Evolutionary conservation across 2,329 filamentous ascomycete genomes (phyloP), one percentile per base, ranked within the genome.

Genomic region (Verticillium albo-atrum): DNA sequence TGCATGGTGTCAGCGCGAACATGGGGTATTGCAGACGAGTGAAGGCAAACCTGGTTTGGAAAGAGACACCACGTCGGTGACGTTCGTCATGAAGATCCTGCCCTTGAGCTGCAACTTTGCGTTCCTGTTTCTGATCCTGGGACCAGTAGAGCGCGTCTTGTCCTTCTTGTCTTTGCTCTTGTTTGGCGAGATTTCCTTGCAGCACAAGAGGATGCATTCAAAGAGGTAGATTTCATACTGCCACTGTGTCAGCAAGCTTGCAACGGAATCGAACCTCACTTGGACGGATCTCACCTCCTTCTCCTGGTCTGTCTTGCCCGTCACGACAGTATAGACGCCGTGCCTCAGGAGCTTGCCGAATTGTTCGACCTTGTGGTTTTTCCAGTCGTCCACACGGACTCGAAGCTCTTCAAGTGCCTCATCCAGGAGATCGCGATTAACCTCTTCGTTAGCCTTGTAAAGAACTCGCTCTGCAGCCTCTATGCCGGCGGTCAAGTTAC

Each of bases 151-250:
- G 59, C 78, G 78, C 5, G 82, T 83, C 70, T 85, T 86, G 70
- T 88, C 86, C 67, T 86, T 88, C 71, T 91, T 94, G 59, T 92
- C 90, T 72, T 90, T 92, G 72, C 74, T 81, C 78, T 97, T 97
- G 73, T 88, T 92, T 14, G 90, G 86, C 59, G 92, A 90, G 57
- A 95, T 83, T 70, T 98, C 95, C 79, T 98, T 99, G 84, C 95
- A 98, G 74, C 95, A 98, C 32, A 99, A 84, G 51, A 99, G 80
- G 60, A 99, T 99, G 71, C 87, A 90, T 72, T 98, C 91, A 73
- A 99, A 99, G 30, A 99, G 87, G 75, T 96, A 99, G 62, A 99
- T 96, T 74, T 96, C 94, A 72, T 98, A 99, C 90, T 97, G 66
- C 42, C 67, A 54, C 57, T 37, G n/a, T 4, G 52, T 54, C 23